Evolutionary conservation across 345 rosid genomes (phyloP).

Genomic region (Luvunga scandens): DNA sequence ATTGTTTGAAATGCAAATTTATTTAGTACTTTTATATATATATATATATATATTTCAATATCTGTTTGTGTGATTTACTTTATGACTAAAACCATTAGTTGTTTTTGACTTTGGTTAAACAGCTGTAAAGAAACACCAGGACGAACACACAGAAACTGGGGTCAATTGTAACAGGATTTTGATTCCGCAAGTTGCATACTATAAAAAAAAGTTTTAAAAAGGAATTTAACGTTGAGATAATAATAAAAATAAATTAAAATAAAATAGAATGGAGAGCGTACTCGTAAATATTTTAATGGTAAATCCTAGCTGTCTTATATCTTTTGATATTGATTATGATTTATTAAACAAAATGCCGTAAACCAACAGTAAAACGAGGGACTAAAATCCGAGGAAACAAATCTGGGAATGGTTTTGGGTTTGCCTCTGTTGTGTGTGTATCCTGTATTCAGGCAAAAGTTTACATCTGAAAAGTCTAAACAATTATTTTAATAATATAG

Average conservation of each 20-base stretch:
- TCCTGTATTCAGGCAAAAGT: neutral
- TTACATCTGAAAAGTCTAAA: neutral
- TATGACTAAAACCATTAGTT: too few relatives aligned
- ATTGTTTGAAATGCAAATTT: too few relatives aligned
- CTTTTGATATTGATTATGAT: neutral
- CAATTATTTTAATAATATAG: neutral
- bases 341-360: neutral
- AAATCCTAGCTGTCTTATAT: too few relatives aligned
- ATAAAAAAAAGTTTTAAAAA: neutral
- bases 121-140: neutral
- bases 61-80: too few relatives aligned
- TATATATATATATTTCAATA: too few relatives aligned
- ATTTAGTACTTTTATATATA: too few relatives aligned
- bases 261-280: neutral
- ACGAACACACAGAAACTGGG: neutral
- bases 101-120: too few relatives aligned
- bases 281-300: too few relatives aligned
- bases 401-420: constrained; percentile 10
- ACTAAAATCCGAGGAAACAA: neutral
- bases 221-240: neutral
- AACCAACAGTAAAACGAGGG: constrained; percentile 3
- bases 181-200: neutral
- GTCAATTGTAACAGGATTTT: neutral
- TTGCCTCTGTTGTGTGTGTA: neutral
- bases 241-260: neutral